Base-by-base conservation (phyloP, 305 asterid species). In the Plantago lanceolata region DNA sequence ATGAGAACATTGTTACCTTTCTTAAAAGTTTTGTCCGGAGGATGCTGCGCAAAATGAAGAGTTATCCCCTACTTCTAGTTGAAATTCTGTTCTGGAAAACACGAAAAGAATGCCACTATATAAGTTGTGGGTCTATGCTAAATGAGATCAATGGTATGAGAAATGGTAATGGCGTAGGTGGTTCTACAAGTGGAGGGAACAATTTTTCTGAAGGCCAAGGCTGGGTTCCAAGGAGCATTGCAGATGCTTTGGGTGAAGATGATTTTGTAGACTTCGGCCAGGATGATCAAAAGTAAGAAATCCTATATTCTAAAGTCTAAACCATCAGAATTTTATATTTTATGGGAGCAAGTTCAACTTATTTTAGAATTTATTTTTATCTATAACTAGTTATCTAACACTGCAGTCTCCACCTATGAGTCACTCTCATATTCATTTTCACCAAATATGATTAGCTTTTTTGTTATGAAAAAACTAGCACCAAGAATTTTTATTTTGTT, bases 211-310 rank as follows among this genome's bases (percentile, higher is more conserved):
- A 78, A 55, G 86, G 79, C 48, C 74, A 76, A 61, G 79, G 70
- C 72, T 82, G 91, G 88, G 78, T 68, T 43, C 84, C 77, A 62
- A 81, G 94, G 82, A 93, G 85, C 78, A 72, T 93, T 68, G 97
- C 96, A 18, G 97, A 93, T 79, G 97, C 97, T 55, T 84, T 93
- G 29, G 99, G 99, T 43, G 99, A 93, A 63, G 99, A 93, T 68
- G 96, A 86, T 79, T 71, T 83, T 72, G 82, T 28, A 44, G 59
- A 61, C 43, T 56, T 80, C 15, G 69, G 52, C 61, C 70, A 66
- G 18, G 79, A 72, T 59, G 65, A 40, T 68, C 72, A 75, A 69
- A 80, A 45, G 97, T 90, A 75, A 77, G 90, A 68, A 67, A 73
- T 68, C 60, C 21, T 66, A 48, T 40, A 52, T 35, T 68, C 57